Evolutionary conservation across 352 stramenopile genomes (phyloP).

Genomic region (Globisporangium polare): DNA sequence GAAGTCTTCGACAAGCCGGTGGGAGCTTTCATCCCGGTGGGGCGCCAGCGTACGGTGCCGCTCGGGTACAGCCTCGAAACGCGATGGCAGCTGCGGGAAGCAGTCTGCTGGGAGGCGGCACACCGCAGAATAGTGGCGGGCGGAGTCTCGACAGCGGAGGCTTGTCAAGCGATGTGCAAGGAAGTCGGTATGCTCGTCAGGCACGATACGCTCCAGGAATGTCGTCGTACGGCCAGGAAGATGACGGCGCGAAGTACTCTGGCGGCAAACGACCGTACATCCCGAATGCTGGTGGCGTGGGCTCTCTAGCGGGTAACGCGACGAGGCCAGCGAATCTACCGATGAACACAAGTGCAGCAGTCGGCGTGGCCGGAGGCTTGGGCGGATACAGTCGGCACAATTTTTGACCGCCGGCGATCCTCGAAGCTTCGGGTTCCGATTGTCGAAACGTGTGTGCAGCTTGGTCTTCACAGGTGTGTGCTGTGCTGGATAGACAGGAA

Average conservation of each 20-base stretch:
- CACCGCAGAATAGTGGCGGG: conserved; percentile 37
- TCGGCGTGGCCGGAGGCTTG: conserved; percentile 40
- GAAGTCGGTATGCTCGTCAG: conserved; percentile 77
- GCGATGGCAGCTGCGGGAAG: conserved; percentile 66
- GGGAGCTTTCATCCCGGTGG: conserved; percentile 10
- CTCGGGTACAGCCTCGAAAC: conserved; percentile 55
- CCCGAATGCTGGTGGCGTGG: conserved; percentile 21
- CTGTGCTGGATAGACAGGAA: conserved; percentile 1
- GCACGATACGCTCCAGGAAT: conserved; percentile 73
- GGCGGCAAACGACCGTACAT: conserved; percentile 48
- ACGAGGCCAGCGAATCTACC: conserved; percentile 21
- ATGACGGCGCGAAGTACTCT: conserved; percentile 57
- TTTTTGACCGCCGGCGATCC: conserved; percentile 35
- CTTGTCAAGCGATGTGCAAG: conserved; percentile 35
- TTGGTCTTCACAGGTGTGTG: neutral
- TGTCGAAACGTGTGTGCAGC: neutral
- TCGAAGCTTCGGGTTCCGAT: neutral
- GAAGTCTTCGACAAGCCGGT: conserved; percentile 32
- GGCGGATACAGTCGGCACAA: conserved; percentile 78
- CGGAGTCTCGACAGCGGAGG: conserved; percentile 46
- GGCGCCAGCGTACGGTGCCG: conserved; percentile 29
- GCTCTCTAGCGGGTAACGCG: conserved; percentile 10
- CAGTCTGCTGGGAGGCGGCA: conserved; percentile 55
- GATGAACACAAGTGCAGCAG: conserved; percentile 39
- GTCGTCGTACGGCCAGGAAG: conserved; percentile 39